Conservation (phyloP, 202 grass and related monocot genomes). For the Setaria italica region DNA sequence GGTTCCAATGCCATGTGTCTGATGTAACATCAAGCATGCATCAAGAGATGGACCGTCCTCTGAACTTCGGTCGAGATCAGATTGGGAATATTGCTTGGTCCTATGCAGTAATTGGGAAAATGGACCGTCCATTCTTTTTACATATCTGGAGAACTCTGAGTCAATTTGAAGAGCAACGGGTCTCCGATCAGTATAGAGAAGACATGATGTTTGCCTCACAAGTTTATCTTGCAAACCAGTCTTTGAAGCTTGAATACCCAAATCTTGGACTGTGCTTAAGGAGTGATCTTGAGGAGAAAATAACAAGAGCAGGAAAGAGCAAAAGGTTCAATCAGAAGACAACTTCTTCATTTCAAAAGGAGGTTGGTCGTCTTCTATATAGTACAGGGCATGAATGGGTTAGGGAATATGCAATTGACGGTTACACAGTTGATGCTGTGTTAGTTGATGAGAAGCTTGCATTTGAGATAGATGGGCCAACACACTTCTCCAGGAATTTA, state of each 20-base stretch:
- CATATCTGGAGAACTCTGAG: conserved; percentile 68
- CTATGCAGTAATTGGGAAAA: conserved; percentile 83
- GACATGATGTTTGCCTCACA: conserved; percentile 96
- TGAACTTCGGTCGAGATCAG: conserved; percentile 88
- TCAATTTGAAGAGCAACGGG: conserved; percentile 61
- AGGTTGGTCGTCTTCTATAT: conserved; percentile 76
- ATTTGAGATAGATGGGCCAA: conserved; percentile 91
- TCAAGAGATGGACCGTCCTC: conserved; percentile 1
- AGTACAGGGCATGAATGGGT: conserved; percentile 83
- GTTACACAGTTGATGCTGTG: conserved; percentile 89
- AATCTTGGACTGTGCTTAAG: conserved; percentile 68
- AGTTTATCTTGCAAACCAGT: conserved; percentile 91
- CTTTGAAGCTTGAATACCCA: conserved; percentile 73
- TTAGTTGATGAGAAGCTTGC: conserved; percentile 79
- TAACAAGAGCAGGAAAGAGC: conserved; percentile 71
- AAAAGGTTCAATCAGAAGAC: conserved; percentile 92
- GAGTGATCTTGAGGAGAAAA: conserved; percentile 78
- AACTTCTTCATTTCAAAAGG: conserved; percentile 88
- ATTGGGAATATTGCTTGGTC: conserved; percentile 93
- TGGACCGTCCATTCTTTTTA: conserved; percentile 73
- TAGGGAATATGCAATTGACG: conserved; percentile 75
- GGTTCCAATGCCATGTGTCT: conserved; percentile 41
- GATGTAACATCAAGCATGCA: conserved; percentile 2
- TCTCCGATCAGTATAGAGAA: conserved; percentile 84
- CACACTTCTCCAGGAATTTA: conserved; percentile 95